Evolutionary conservation across 768 basidiomycete species (phyloP), one percentile per base, ranked within the genome.

Genomic region (Boletus pseudo-olivaceus): DNA sequence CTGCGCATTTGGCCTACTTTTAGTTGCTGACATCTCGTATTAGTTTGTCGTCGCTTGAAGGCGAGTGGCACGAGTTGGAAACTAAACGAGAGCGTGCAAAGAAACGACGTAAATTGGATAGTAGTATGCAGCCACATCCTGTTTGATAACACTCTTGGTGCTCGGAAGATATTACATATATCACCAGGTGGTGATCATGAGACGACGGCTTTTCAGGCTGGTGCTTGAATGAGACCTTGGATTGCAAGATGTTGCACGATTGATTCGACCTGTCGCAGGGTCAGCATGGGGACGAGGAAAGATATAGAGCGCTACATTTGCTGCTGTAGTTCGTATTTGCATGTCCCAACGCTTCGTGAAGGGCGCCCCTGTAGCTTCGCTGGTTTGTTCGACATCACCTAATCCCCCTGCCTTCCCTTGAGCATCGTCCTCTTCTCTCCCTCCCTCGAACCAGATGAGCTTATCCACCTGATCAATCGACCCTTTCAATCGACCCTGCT

Each of bases 41-140:
- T 58, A 95, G 94, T 49, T 73, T 98, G 54, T 81, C 87, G 12
- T 80, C 80, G 12, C 72, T 97, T 39, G 84, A 92, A 67, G 96
- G 97, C 42, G 97, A 98, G 69, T 98, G 95, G 91, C 97, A 99
- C 71, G 97, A 99, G 70, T 78, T 95, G 58, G 95, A 98, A 70
- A 90, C 92, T 12, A 99, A 98, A 71, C 80, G 86, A 53, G 93
- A 98, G 74, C 81, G 92, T 38, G 87, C 88, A 54, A 90, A 84
- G 74, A 88, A 88, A 72, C 78, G 83, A 68, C 81, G 81, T 74
- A 87, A 81, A 78, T 77, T 78, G 58, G 87, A 84, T 71, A 72
- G 62, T 69, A 74, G 68, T 63, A 58, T 65, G 62, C 72, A 72
- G 58, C 70, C 72, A 72, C 63, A 66, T 52, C 64, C 65, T 67